A percentile compares a stretch with the other conserved stretches of the same genome.
phyloP scores from a whole-genome alignment of 2,329 filamentous ascomycete species.

The Ophiocordyceps robertsii region DNA sequence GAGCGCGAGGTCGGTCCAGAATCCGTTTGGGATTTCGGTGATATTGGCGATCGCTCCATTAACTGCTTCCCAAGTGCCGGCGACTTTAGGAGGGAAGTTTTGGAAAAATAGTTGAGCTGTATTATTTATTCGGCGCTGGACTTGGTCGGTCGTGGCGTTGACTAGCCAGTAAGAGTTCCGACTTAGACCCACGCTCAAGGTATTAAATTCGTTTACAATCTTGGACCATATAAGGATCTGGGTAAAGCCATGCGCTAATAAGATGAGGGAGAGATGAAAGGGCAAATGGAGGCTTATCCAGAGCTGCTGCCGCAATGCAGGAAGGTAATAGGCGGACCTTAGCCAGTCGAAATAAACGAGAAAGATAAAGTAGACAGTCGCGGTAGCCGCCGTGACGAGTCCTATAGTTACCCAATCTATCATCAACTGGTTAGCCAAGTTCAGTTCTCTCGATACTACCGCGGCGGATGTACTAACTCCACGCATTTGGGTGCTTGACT shows the following conservation, averaged over 20 bases:
- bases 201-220: constrained; percentile 17
- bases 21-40: not conserved
- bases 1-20: no score
- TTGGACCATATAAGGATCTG: constrained; percentile 38
- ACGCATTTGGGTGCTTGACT: constrained; percentile 25
- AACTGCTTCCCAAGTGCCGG: no score
- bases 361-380: not conserved
- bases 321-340: constrained; percentile 23
- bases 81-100: no score
- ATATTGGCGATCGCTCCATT: no score
- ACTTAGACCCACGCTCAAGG: constrained; percentile 6
- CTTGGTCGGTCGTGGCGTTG: constrained; percentile 4
- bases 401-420: constrained; percentile 17
- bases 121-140: no score
- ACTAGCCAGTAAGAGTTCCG: constrained; percentile 2
- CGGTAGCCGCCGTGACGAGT: not conserved
- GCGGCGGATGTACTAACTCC: constrained; percentile 15
- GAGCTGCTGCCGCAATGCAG: constrained; percentile 42
- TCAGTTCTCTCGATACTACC: constrained; percentile 1
- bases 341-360: not conserved
- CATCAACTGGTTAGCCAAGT: not conserved
- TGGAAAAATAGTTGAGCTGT: no score
- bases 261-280: constrained; percentile 47
- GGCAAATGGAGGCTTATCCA: constrained; percentile 48
- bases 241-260: constrained; percentile 49